Evolutionary conservation across 768 basidiomycete genomes (phyloP), one percentile per base, ranked within the genome.

Genomic region (Serendipita sp.): DNA sequence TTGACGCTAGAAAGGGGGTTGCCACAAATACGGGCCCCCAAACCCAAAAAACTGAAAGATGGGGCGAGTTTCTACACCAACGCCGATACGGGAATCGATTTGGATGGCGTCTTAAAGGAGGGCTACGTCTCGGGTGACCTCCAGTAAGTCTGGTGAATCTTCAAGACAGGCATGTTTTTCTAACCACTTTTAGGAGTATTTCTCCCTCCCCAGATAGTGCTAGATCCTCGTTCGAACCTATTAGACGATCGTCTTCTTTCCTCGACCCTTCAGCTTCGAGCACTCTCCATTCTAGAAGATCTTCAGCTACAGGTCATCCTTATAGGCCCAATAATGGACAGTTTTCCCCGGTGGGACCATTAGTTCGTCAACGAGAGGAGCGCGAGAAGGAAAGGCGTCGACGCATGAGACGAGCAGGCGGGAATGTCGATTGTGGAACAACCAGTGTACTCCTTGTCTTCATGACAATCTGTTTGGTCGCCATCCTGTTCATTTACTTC

Each of bases 401-500:
- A 38, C 24, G 28, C 30, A 60, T 60, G 56, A 60, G 56, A 60
- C 28, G 37, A 28, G 56, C 56, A 38, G 56, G 56, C 28, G 56
- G 56, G 10, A 60, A 24, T 35, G 56, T 60, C 30, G 24, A 60
- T 37, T 60, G 56, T 34, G 56, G 56, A 32, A 60, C 56, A 60
- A 38, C 32, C 16, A 37, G 30, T 10, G 56, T 35, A 30, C 56
- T 60, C 32, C 1, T 34, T 24, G 18, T 35, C 18, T n/a, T 60
- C 16, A 60, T 60, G 56, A 18, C 56, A 24, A 35, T 60, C 35
- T 60, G 56, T 38, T 60, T 60, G 56, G 35, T 35, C 4, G 56
- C 35, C 34, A 60, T 60, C 3, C 8, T 60, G 10, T 30, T 60
- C 30, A 38, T 60, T n/a, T 60, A 60, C 28, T 37, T 60, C 30